Percentiles rank a stretch among this genome's conserved stretches.
Conservation (phyloP, 805 yeast genomes). For the Kodamaea neixiangensis region DNA sequence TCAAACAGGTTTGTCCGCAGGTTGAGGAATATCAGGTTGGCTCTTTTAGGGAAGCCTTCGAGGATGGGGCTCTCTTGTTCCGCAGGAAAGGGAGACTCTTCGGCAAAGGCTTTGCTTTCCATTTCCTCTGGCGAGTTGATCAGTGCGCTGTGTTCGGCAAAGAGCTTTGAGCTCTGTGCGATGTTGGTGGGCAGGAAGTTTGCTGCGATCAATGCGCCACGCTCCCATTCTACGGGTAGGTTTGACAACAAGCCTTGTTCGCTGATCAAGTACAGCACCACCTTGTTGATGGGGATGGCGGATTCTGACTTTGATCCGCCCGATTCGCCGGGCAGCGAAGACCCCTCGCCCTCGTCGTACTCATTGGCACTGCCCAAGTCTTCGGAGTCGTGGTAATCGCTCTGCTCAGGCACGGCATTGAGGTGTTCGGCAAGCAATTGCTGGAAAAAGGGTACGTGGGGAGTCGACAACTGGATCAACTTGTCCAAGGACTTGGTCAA, state of each 20-base stretch:
- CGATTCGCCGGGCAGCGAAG: neutral
- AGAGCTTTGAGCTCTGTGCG: conserved; percentile 28
- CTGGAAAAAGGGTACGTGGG: conserved; percentile 24
- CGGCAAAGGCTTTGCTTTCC: conserved; percentile 3
- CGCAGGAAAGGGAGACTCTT: conserved; percentile 6
- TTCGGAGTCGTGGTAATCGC: conserved; percentile 4
- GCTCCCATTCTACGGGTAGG: conserved; percentile 48
- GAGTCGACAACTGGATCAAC: conserved; percentile 22
- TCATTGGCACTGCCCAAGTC: conserved; percentile 2
- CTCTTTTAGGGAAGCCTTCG: conserved; percentile 16
- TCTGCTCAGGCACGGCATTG: conserved; percentile 2
- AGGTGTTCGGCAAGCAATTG: conserved; percentile 12
- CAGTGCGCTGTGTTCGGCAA: conserved; percentile 31
- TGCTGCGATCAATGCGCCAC: conserved; percentile 45
- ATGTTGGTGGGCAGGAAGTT: conserved; percentile 28
- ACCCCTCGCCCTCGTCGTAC: conserved; percentile 3
- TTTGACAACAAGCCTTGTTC: conserved; percentile 41
- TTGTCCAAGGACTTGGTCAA: conserved; percentile 53
- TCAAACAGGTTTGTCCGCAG: conserved; percentile 10
- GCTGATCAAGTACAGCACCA: conserved; percentile 44
- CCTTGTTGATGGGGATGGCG: conserved; percentile 47
- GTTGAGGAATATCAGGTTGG: conserved; percentile 19
- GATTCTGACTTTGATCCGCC: conserved; percentile 12
- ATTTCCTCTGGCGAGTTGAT: neutral
- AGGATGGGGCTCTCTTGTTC: conserved; percentile 8